Evolutionary conservation across 306 rosid species (phyloP).

Genomic region (Prunus dulcis): DNA sequence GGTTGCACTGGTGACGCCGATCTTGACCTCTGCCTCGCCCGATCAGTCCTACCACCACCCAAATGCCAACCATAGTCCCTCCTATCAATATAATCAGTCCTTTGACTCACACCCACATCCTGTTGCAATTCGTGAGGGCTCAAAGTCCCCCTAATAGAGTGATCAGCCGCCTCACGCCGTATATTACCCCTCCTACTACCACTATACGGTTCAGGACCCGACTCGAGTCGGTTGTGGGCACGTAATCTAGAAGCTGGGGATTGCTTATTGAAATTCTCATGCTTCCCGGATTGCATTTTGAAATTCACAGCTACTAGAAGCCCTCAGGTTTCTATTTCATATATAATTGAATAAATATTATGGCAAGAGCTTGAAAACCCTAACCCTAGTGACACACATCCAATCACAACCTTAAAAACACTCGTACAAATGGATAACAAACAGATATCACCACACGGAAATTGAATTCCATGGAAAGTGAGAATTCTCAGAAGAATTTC

Average conservation of each 20-base stretch:
- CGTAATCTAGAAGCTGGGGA: conserved; percentile 37
- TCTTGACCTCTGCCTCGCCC: conserved; percentile 39
- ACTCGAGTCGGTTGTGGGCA: conserved; percentile 34
- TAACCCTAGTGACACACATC: conserved; percentile 10
- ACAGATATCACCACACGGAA: not conserved
- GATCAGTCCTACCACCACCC: conserved; percentile 44
- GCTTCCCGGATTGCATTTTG: conserved; percentile 58
- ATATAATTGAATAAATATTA: not conserved
- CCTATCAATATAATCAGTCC: conserved; percentile 39
- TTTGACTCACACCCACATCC: conserved; percentile 38
- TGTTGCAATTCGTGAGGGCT: conserved; percentile 52
- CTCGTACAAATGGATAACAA: not conserved
- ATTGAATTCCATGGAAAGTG: not conserved
- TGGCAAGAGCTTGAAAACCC: not conserved
- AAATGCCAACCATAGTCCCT: conserved; percentile 54
- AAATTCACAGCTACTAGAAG: not conserved
- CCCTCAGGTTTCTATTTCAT: not conserved
- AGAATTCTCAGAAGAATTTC: conserved; percentile 12
- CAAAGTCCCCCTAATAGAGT: conserved; percentile 44
- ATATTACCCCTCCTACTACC: conserved; percentile 19
- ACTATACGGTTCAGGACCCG: conserved; percentile 28
- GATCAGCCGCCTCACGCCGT: conserved; percentile 38
- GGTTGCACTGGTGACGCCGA: conserved; percentile 54
- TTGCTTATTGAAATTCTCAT: conserved; percentile 41
- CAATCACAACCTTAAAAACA: conserved; percentile 5